Percentiles rank a stretch among this genome's conserved stretches.
Conservation (phyloP, 2,329 filamentous ascomycete species). For the Rutstroemia sp. region DNA sequence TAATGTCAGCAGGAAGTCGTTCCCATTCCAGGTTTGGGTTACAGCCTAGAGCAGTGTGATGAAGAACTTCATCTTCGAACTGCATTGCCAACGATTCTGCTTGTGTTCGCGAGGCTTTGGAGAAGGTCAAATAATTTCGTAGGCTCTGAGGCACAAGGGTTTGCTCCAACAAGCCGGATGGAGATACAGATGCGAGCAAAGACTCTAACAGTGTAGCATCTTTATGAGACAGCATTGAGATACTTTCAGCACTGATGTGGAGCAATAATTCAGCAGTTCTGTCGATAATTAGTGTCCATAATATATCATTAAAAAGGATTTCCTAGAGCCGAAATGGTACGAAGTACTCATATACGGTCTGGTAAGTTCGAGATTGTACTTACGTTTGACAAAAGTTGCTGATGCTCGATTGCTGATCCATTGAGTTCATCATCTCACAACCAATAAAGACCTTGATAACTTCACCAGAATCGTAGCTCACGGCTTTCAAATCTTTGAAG, state of each 20-base stretch:
- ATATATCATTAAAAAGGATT: not conserved
- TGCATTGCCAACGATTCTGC: not conserved
- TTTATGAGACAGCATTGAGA: not conserved
- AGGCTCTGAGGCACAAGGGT: slow-evolving; percentile 3
- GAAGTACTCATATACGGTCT: not conserved
- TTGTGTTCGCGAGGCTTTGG: not conserved
- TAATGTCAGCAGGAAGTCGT: slow-evolving; percentile 37
- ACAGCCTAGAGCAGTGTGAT: slow-evolving; percentile 40
- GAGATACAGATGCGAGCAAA: slow-evolving; percentile 3
- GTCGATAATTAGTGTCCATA: not conserved
- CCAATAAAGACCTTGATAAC: slow-evolving; percentile 17
- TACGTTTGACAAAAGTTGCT: slow-evolving; percentile 21
- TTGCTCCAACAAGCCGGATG: slow-evolving; percentile 3
- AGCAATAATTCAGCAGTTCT: slow-evolving; percentile 5
- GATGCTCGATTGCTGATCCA: slow-evolving; percentile 16
- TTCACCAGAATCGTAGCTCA: slow-evolving; percentile 14
- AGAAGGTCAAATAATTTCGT: slow-evolving; percentile 1
- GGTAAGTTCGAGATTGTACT: not conserved
- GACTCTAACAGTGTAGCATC: slow-evolving; percentile 3
- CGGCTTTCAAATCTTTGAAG: slow-evolving; percentile 15
- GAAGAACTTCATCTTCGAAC: slow-evolving; percentile 33
- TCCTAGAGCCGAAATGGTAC: too few species aligned
- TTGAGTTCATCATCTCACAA: slow-evolving; percentile 18
- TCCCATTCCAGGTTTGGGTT: slow-evolving; percentile 46
- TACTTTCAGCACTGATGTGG: slow-evolving; percentile 4